These are phyloP conservation scores for Chenopodium berlandieri DNA, from an alignment of 148 eudicot species.

Conservation along the genomic window DNA sequence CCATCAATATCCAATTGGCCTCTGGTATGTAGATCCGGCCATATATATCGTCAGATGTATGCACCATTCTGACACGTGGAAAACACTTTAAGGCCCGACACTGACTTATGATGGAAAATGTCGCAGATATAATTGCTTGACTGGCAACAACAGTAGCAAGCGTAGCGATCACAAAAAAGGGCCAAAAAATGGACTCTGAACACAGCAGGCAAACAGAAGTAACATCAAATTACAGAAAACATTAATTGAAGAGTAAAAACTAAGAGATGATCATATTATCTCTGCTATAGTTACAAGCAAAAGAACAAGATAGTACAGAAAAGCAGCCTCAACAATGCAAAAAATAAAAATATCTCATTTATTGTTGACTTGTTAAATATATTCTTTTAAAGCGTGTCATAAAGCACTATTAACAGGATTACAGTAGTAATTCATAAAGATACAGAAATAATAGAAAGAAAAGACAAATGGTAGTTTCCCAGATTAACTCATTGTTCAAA, in stretches of 20 bases:
- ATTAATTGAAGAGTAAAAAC: no score
- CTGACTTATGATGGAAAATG: constrained; percentile 49
- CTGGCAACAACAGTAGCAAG: constrained; percentile 51
- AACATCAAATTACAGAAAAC: background rate
- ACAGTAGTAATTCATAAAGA: no score
- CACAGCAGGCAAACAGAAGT: background rate
- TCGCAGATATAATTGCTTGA: constrained; percentile 52
- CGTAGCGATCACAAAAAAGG: constrained; percentile 40
- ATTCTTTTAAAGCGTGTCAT: no score
- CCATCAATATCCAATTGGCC: constrained; percentile 50
- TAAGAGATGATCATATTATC: no score
- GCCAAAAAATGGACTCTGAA: constrained; percentile 50
- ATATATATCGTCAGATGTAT: constrained; percentile 42
- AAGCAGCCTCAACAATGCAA: background rate
- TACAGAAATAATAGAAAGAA: no score
- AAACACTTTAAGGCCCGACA: constrained; percentile 50
- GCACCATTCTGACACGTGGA: constrained; percentile 44
- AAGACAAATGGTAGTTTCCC: background rate
- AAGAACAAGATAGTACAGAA: background rate
- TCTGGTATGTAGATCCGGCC: constrained; percentile 52
- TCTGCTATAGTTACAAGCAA: background rate
- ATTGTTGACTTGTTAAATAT: no score
- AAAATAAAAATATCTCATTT: background rate
- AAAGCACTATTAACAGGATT: no score
- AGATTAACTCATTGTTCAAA: background rate